phyloP scores from a whole-genome alignment of 148 eudicot species.

The Heliosperma pusillum region DNA sequence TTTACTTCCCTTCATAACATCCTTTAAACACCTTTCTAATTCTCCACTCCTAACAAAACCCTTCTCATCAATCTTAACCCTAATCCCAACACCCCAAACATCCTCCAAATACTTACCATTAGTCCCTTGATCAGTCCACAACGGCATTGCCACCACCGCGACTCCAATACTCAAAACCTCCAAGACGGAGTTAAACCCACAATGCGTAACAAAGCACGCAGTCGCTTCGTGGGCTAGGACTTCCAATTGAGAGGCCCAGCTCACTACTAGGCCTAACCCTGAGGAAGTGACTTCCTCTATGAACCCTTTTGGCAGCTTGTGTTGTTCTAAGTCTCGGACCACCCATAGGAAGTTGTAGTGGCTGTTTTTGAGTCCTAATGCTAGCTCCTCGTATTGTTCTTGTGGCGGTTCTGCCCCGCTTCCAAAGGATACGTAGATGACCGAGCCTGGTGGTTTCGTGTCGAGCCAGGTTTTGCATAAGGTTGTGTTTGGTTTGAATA shows the following conservation, averaged over 20 bases:
- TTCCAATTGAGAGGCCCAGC: slow-evolving; percentile 65
- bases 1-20: slow-evolving; percentile 49
- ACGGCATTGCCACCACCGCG: slow-evolving; percentile 50
- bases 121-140: slow-evolving; percentile 57
- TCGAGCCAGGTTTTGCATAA: slow-evolving; percentile 45
- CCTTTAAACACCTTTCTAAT: slow-evolving; percentile 35
- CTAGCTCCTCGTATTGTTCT: slow-evolving; percentile 55
- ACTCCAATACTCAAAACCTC: slow-evolving; percentile 59
- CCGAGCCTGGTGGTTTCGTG: slow-evolving; percentile 42
- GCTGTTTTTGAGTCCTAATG: slow-evolving; percentile 33
- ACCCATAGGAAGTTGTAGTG: slow-evolving; percentile 56
- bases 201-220: slow-evolving; percentile 58
- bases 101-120: slow-evolving; percentile 57
- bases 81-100: slow-evolving; percentile 51
- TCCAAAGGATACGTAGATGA: slow-evolving; percentile 62
- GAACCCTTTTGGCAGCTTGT: slow-evolving; percentile 36
- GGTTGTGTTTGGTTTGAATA: slow-evolving; percentile 31
- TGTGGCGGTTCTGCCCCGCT: slow-evolving; percentile 32
- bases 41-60: slow-evolving; percentile 40
- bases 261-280: slow-evolving; percentile 36
- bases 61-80: slow-evolving; percentile 30
- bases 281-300: slow-evolving; percentile 15
- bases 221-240: slow-evolving; percentile 40
- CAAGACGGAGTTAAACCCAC: slow-evolving; percentile 59
- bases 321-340: slow-evolving; percentile 33